Conservation (phyloP, 805 yeast species). For the Wickerhamomyces bovis region DNA sequence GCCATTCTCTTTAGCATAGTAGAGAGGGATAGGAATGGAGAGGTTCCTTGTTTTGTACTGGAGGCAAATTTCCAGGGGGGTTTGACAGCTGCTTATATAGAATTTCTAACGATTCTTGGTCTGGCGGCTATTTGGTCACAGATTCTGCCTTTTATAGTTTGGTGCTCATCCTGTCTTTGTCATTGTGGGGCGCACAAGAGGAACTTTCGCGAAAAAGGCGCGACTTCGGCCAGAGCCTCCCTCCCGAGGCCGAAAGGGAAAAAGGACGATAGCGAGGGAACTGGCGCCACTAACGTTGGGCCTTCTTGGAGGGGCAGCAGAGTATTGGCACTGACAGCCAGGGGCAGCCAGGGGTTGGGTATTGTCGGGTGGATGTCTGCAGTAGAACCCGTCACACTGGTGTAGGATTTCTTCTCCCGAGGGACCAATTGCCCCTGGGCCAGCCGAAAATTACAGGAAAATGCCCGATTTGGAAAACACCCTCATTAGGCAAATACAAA, state of each 20-base stretch:
- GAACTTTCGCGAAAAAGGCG: neutral
- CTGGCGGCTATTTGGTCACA: neutral
- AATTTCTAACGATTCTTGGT: too few species aligned
- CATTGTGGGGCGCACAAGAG: neutral
- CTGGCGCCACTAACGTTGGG: too few species aligned
- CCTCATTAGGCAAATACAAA: conserved; percentile 5
- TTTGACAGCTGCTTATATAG: too few species aligned
- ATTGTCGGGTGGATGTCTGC: too few species aligned
- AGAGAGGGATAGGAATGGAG: neutral
- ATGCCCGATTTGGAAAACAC: neutral
- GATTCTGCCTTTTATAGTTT: neutral
- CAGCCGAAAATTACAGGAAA: neutral
- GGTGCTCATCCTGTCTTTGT: neutral
- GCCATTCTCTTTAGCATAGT: conserved; percentile 22
- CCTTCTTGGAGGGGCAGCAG: too few species aligned
- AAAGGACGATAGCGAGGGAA: neutral
- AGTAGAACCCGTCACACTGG: too few species aligned
- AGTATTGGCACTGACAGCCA: too few species aligned
- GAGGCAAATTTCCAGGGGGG: neutral
- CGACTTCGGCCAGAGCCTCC: neutral
- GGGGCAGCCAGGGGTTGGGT: too few species aligned
- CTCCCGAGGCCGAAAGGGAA: neutral
- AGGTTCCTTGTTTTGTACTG: neutral
- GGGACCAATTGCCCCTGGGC: too few species aligned
- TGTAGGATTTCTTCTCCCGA: too few species aligned